Evolutionary conservation across 75 land plant species (phyloP).

Genomic region (Cunninghamia lanceolata): DNA sequence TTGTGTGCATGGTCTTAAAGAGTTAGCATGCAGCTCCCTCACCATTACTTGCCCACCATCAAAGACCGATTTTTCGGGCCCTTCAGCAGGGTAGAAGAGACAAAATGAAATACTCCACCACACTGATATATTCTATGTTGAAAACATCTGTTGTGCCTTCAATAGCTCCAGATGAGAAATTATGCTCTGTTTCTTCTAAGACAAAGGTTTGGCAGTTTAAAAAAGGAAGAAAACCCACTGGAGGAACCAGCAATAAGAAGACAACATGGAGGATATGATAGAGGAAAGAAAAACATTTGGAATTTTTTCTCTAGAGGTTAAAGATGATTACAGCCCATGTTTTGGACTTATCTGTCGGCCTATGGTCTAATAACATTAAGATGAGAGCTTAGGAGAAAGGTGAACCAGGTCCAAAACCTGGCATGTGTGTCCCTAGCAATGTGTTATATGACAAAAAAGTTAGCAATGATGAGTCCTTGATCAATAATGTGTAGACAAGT

Average conservation of each 20-base stretch:
- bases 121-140: neutral
- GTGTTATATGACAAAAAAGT: neutral
- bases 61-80: neutral
- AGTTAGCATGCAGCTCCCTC: neutral
- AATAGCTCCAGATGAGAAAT: neutral
- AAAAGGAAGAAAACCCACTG: neutral
- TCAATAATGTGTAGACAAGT: neutral
- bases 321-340: no score
- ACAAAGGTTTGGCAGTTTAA: neutral
- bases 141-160: neutral
- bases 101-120: neutral
- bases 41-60: neutral
- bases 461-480: no score
- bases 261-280: neutral
- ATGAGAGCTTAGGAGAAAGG: neutral
- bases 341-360: no score
- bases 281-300: neutral
- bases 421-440: neutral
- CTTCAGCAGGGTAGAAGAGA: neutral
- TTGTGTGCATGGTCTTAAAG: neutral
- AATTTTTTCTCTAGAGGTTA: neutral
- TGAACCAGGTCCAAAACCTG: neutral
- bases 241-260: neutral
- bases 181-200: neutral
- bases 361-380: no score